These are phyloP conservation scores for Monosporascus sp. DNA, from an alignment of 2,329 filamentous ascomycete species.

Conservation along the genomic window DNA sequence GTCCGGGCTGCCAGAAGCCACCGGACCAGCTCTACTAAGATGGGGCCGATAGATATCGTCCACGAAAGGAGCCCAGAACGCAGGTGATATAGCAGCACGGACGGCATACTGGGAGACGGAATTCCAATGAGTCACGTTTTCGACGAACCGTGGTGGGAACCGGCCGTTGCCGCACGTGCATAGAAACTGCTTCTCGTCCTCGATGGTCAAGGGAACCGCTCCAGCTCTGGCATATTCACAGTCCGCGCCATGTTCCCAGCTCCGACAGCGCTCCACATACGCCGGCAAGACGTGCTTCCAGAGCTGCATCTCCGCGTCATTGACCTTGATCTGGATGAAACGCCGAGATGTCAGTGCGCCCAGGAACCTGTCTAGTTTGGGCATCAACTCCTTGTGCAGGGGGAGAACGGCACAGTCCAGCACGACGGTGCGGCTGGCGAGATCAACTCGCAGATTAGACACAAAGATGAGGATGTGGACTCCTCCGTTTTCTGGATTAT, in stretches of 20 bases:
- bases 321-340: constrained; percentile 29
- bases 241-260: constrained; percentile 33
- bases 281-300: constrained; percentile 42
- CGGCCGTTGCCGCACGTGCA: constrained; percentile 41
- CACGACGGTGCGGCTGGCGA: constrained; percentile 33
- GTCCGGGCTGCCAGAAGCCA: neutral
- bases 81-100: constrained; percentile 52
- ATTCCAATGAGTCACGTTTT: constrained; percentile 35
- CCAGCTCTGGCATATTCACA: constrained; percentile 37
- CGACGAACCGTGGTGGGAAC: constrained; percentile 33
- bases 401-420: constrained; percentile 43
- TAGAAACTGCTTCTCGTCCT: constrained; percentile 30
- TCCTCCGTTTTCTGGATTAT: constrained; percentile 24
- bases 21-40: neutral
- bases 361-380: constrained; percentile 31
- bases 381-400: constrained; percentile 29
- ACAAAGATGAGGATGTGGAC: constrained; percentile 28
- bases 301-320: constrained; percentile 50
- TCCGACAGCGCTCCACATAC: constrained; percentile 41
- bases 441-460: constrained; percentile 39
- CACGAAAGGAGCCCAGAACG: constrained; percentile 34
- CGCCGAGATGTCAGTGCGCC: constrained; percentile 29
- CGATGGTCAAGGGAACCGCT: constrained; percentile 32
- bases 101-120: constrained; percentile 38
- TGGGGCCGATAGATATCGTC: constrained; percentile 1